Evolutionary conservation across 257 asterid species (phyloP).

Genomic region (Ophiorrhiza pumila): DNA sequence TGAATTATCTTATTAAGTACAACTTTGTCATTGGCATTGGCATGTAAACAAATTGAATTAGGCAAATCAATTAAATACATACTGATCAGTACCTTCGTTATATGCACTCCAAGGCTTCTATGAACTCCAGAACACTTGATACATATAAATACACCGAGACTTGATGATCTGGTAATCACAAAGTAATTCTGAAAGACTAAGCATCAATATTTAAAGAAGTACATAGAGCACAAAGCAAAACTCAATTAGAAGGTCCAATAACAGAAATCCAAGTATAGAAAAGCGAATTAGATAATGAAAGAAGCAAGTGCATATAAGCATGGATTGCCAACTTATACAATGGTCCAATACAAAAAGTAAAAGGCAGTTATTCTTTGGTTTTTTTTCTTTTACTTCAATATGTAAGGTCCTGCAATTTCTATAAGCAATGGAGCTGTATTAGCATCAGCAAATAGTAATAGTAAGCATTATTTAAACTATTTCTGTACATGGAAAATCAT

Average conservation of each 20-base stretch:
- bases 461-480: neutral
- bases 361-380: neutral
- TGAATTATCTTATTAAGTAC: neutral
- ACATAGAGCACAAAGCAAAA: constrained; percentile 1
- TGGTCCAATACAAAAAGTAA: neutral
- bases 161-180: constrained; percentile 58
- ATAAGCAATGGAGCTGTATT: neutral
- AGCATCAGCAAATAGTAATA: neutral
- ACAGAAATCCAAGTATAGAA: neutral
- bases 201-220: constrained; percentile 1
- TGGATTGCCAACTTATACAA: neutral
- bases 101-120: constrained; percentile 94
- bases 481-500: neutral
- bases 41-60: neutral
- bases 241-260: neutral
- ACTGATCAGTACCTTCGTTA: constrained; percentile 55
- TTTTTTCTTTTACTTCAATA: neutral
- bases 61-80: neutral
- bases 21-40: neutral
- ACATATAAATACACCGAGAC: constrained; percentile 76
- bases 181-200: constrained; percentile 9
- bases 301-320: neutral
- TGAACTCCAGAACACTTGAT: constrained; percentile 94
- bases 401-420: neutral
- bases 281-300: neutral